Base-by-base conservation (phyloP, 805 yeast genomes). In the Candida andamanensis region DNA sequence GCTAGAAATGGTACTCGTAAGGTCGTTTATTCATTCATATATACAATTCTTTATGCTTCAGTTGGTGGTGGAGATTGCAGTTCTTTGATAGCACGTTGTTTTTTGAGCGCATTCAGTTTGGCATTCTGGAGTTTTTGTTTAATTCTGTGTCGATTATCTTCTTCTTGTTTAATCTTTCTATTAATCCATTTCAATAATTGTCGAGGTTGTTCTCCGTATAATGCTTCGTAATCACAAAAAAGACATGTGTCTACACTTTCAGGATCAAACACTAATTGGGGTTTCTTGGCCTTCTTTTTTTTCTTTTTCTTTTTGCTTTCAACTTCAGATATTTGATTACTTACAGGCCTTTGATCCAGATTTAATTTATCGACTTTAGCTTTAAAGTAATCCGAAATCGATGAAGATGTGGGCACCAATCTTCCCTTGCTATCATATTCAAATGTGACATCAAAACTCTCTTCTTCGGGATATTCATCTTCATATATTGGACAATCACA, bases 111-210 rank as follows among this genome's bases (percentile, higher is more conserved):
- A 25, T 49, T 54, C 56, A 49, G 60, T 36, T 60, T 62, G 20
- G 65, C 68, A 25, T 42, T 45, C 26, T 63, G 63, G 19, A 63
- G 49, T 47, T 58, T 64, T 45, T 48, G 60, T 46, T 51, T 56
- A 44, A 59, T 47, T 20, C 55, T 61, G 32, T 47, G 44, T 33
- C 68, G 46, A 27, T 63, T 47, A 32, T 50, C 40, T 32, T 54
- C 56, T 25, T 58, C 64, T 32, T 22, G n/a, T 22, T 24, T 26
- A 2, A 17, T 6, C 29, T 59, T 56, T 29, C 52, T 51, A 36
- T 72, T 69, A 37, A 67, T 67, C 70, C 74, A 68, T 44, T 64
- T 67, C 37, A 72, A 67, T 64, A 69, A 63, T 44, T 71, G 70
- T 15, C 52, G 49, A 0, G 79, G 78, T 30, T 70, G 67, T 27